Evolutionary conservation across 768 basidiomycete species (phyloP).

Genomic region (Rhodotorula taiwanensis): DNA sequence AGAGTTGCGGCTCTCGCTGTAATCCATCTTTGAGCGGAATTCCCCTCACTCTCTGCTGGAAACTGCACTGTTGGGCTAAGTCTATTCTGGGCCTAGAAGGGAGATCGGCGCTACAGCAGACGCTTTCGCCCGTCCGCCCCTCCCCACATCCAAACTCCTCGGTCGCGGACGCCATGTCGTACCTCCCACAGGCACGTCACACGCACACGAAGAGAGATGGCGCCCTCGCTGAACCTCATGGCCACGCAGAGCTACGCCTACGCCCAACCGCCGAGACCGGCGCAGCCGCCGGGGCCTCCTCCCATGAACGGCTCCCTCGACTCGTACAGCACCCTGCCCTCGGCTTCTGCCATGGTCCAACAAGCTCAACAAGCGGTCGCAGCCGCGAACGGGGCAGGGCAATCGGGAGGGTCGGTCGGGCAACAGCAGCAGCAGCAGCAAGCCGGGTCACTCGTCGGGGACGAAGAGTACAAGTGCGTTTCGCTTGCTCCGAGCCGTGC

Average conservation of each 20-base stretch:
- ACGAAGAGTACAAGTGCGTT: conserved; percentile 36
- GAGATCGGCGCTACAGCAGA: no score
- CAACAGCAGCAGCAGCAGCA: conserved; percentile 9
- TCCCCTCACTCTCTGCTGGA: neutral
- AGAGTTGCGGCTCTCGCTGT: no score
- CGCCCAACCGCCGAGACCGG: neutral
- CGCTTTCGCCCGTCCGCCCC: neutral
- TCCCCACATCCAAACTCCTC: neutral
- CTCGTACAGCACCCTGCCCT: neutral
- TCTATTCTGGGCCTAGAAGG: no score
- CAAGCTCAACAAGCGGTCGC: no score
- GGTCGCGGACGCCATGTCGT: conserved; percentile 9
- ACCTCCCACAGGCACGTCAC: conserved; percentile 8
- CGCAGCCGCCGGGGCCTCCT: neutral
- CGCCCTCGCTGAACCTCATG: no score
- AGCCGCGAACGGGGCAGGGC: no score
- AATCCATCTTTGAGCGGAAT: no score
- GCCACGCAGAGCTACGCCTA: conserved; percentile 10
- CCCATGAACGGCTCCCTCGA: conserved; percentile 23
- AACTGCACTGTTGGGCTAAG: no score
- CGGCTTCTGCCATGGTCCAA: no score
- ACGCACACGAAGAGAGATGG: no score
- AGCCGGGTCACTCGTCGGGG: conserved; percentile 15
- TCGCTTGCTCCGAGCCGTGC: no score
- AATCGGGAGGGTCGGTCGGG: neutral